Base-by-base conservation (phyloP, 108 stramenopile genomes). In the Epipyxis sp. region DNA sequence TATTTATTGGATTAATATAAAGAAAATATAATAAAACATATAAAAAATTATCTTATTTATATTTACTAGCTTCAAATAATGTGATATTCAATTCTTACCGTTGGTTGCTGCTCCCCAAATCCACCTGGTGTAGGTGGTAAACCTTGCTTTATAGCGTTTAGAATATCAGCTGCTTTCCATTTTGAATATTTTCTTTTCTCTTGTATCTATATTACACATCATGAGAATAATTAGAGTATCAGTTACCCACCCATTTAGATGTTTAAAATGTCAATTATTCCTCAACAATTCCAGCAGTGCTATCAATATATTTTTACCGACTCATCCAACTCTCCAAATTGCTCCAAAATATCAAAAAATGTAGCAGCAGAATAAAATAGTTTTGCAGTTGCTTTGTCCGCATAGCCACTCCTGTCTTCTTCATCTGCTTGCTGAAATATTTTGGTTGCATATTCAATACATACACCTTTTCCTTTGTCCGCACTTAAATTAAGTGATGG, bases 141-240 rank as follows among this genome's bases (percentile, higher is more conserved):
- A 40, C 95, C 95, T 68, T 94, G 92, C 59, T 93, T 94, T 32
- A 96, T 86, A 1, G 93, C 92, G 78, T 94, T 96, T 46, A 96
- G 78, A 79, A 94, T 96, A 40, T 96, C 94, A 0, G 94, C 90
- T 6, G 94, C 92, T 74, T 94, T 94, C 93, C 93, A 96, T 77
- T 94, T 96, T 68, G 89, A 86, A 82, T 94, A 96, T 10, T 32
- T 89, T 78, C 72, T 76, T 29, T 40, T 59, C 40, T 82, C 79
- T 27, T 57, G 72, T 6, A 74, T 39, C 71, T 57, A 57, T 25
- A 25, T 20, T n/a, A n/a, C n/a, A n/a, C n/a, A n/a, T n/a, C n/a
- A n/a, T n/a, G n/a, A n/a, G n/a, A n/a, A n/a, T n/a, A n/a, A n/a
- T n/a, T n/a, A n/a, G n/a, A n/a, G n/a, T n/a, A n/a, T n/a, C n/a